A percentile compares a stretch with the other conserved stretches of the same genome.
Evolutionary conservation across 495 filamentous ascomycete genomes (phyloP).

Genomic region (Penicillium alfredii): DNA sequence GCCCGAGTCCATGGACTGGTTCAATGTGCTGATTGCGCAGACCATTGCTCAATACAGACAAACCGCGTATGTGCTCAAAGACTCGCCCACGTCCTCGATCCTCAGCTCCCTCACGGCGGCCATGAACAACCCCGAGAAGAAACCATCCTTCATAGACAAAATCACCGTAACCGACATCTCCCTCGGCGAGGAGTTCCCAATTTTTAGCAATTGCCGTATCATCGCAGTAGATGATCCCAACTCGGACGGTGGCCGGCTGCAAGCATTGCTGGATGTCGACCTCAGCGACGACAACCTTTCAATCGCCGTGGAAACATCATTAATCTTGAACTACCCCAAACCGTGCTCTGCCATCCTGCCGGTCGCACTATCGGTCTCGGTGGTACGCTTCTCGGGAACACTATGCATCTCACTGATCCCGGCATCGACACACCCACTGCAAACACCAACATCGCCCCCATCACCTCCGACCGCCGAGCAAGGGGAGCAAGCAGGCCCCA

Average conservation of each 20-base stretch:
- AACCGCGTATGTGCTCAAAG: conserved; percentile 78
- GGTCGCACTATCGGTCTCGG: conserved; percentile 82
- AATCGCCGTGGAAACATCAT: conserved; percentile 85
- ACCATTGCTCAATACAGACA: conserved; percentile 91
- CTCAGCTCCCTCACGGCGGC: conserved; percentile 86
- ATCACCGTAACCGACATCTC: conserved; percentile 90
- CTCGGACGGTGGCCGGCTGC: conserved; percentile 59
- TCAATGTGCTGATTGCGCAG: conserved; percentile 95
- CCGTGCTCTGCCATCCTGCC: conserved; percentile 85
- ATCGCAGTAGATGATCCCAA: conserved; percentile 54
- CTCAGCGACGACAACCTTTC: conserved; percentile 88
- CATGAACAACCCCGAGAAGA: conserved; percentile 70
- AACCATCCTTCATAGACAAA: conserved; percentile 87
- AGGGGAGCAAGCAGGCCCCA: conserved; percentile 2
- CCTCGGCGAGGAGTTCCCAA: conserved; percentile 94
- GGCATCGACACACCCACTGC: conserved; percentile 38
- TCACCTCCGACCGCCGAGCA: conserved; percentile 19
- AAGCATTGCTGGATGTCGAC: conserved; percentile 95
- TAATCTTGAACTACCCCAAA: conserved; percentile 90
- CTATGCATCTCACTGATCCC: conserved; percentile 89
- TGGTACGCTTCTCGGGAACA: conserved; percentile 91
- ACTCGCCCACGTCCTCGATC: conserved; percentile 62
- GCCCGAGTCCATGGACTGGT: conserved; percentile 99
- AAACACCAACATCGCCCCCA: conserved; percentile 30
- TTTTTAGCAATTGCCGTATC: conserved; percentile 96